Evolutionary conservation across 768 basidiomycete genomes (phyloP).

Genomic region (Mrakia blollopis): DNA sequence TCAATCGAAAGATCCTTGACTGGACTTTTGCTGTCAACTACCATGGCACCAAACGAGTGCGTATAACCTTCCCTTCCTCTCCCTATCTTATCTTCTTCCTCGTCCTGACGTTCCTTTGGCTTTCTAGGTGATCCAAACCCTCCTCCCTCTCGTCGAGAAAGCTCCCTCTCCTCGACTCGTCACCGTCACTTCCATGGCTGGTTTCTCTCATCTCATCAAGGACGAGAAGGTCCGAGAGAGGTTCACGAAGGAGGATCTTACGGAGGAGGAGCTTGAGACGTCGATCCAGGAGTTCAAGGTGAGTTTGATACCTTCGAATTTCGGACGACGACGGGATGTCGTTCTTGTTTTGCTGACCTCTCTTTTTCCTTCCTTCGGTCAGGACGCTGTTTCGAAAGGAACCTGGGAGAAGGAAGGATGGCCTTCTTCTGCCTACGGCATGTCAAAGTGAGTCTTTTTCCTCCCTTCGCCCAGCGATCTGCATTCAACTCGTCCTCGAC

Average conservation of each 20-base stretch:
- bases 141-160: constrained; percentile 35
- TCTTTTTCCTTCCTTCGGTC: too few species aligned
- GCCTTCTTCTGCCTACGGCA: constrained; percentile 35
- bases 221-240: constrained; percentile 18
- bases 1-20: constrained; percentile 34
- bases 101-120: background rate
- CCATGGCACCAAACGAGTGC: constrained; percentile 31
- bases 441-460: constrained; percentile 32
- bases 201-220: constrained; percentile 31
- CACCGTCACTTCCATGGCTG: constrained; percentile 35
- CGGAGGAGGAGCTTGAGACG: constrained; percentile 27
- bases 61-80: background rate
- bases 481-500: background rate
- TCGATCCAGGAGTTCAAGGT: constrained; percentile 35
- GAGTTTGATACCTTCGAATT: background rate
- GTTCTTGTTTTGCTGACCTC: background rate
- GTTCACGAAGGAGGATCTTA: constrained; percentile 25
- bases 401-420: constrained; percentile 34
- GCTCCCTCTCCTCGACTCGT: constrained; percentile 32
- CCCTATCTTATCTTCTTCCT: background rate
- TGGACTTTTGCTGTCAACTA: constrained; percentile 35
- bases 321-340: background rate
- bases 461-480: background rate
- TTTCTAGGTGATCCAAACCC: constrained; percentile 29
- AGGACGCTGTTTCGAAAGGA: constrained; percentile 34